Base-by-base conservation (phyloP, 371 early-diverging fungal species). In the Basidiobolus meristosporus region DNA sequence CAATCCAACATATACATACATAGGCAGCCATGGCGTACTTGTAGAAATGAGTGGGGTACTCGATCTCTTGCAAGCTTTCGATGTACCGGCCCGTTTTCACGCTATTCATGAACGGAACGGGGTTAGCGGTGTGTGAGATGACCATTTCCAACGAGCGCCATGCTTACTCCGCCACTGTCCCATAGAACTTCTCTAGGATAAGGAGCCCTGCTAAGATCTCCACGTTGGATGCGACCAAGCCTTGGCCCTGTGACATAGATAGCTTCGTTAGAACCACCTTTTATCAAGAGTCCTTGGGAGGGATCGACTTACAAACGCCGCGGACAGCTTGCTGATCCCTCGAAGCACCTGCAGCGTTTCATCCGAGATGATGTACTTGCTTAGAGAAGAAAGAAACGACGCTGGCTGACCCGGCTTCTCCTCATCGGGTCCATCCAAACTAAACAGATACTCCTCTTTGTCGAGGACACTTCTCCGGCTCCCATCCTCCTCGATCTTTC, bases 151-250 rank as follows among this genome's bases (percentile, higher is more conserved):
- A 9, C 23, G n/a, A 12, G 10, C 9, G 20, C 31, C 47, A 40
- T 14, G 45, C 40, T 48, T 59, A 68, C 59, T 63, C 59, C 7
- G 68, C 54, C 16, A 63, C 46, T 15, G 68, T 57, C 2, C 44
- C 47, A 41, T 73, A 71, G 38, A 59, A 80, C 31, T 66, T 63
- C 41, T 74, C 74, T 7, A 80, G 40, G 3, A 80, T 63, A 3
- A 75, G 53, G 21, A 82, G 65, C 0, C 77, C 83, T 0, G 68
- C 65, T 28, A 83, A 41, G n/a, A 85, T 62, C 46, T 83, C 79
- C n/a, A 76, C 49, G 38, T 76, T 63, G 1, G 74, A 66, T 45
- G 81, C 50, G 45, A 80, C 86, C 36, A 84, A 73, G n/a, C 86
- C 86, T 57, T 85, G 82, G 7, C 72, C 69, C 68, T 60, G 44